A percentile compares a stretch with the other conserved stretches of the same genome.
Evolutionary conservation across 768 basidiomycete genomes (phyloP).

Genomic region (Tricholoma hemisulphureum): DNA sequence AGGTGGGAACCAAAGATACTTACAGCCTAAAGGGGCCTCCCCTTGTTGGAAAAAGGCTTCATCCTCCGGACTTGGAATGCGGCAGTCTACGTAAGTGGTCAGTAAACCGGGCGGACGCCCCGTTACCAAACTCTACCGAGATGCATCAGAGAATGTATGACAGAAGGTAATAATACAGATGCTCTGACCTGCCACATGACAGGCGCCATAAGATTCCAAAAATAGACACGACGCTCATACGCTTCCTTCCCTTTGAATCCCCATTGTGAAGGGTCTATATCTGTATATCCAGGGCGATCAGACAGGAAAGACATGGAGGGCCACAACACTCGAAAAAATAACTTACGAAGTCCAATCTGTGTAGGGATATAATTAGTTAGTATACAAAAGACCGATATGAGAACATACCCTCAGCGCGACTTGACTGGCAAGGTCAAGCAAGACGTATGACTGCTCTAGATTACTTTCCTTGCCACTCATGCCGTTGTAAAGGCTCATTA

Average conservation of each 20-base stretch:
- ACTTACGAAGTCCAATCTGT: conserved; percentile 47
- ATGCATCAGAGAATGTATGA: not conserved
- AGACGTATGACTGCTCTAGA: conserved; percentile 43
- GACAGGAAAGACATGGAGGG: not conserved
- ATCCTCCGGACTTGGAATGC: conserved; percentile 45
- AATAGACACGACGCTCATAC: conserved; percentile 53
- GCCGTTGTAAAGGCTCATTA: conserved; percentile 55
- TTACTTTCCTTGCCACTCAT: conserved; percentile 53
- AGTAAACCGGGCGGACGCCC: conserved; percentile 49
- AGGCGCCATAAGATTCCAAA: conserved; percentile 50
- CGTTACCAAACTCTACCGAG: conserved; percentile 40
- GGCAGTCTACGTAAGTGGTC: conserved; percentile 44
- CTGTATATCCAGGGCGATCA: conserved; percentile 20
- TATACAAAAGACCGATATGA: not conserved
- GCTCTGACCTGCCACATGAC: conserved; percentile 50
- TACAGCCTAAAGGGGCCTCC: conserved; percentile 46
- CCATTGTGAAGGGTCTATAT: conserved; percentile 53
- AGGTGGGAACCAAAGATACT: conserved; percentile 17
- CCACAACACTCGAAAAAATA: not conserved
- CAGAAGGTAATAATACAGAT: not conserved
- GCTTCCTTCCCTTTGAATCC: conserved; percentile 47
- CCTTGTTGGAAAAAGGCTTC: conserved; percentile 43
- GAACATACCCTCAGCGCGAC: conserved; percentile 44
- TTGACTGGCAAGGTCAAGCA: conserved; percentile 49
- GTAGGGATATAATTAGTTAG: conserved; percentile 5